phyloP scores from a whole-genome alignment of 2,329 filamentous ascomycete species.

The Macrophomina pseudophaseolina region DNA sequence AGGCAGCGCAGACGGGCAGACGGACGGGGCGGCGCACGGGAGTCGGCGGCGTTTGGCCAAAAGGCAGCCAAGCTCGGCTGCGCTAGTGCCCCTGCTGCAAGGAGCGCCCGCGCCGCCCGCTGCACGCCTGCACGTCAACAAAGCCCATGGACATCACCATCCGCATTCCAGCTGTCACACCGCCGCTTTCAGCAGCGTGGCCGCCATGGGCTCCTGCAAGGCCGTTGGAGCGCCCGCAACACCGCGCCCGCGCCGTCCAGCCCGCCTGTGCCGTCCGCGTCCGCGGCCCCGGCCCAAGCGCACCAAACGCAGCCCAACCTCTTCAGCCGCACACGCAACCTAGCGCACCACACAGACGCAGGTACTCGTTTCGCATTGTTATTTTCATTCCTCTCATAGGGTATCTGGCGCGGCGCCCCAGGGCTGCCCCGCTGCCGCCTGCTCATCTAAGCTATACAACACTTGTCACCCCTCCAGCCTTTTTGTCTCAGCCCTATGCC shows the following conservation, averaged over 20 bases:
- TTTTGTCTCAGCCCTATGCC: constrained; percentile 25
- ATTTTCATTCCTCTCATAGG: constrained; percentile 22
- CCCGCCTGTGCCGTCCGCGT: neutral
- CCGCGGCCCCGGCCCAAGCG: neutral
- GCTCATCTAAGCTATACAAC: constrained; percentile 19
- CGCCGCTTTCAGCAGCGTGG: constrained; percentile 19
- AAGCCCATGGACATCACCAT: neutral
- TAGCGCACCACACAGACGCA: constrained; percentile 11
- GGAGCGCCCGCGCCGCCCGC: constrained; percentile 7
- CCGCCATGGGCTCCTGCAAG: constrained; percentile 10
- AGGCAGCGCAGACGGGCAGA: too few relatives aligned
- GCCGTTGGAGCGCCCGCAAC: constrained; percentile 2
- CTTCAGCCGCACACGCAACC: constrained; percentile 15
- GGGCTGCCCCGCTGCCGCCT: constrained; percentile 33
- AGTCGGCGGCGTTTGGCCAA: neutral
- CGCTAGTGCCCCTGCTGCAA: constrained; percentile 18
- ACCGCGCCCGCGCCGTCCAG: neutral
- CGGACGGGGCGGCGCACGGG: constrained; percentile 18
- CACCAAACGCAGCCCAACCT: neutral
- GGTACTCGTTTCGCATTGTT: constrained; percentile 20
- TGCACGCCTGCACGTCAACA: constrained; percentile 6
- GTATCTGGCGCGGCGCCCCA: constrained; percentile 38
- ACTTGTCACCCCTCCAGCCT: neutral
- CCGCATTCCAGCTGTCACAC: neutral
- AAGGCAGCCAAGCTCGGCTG: neutral